Percentiles rank a stretch among this genome's conserved stretches.
Evolutionary conservation across 371 early-diverging fungal species (phyloP).

Genomic region (Mortierella sp.): DNA sequence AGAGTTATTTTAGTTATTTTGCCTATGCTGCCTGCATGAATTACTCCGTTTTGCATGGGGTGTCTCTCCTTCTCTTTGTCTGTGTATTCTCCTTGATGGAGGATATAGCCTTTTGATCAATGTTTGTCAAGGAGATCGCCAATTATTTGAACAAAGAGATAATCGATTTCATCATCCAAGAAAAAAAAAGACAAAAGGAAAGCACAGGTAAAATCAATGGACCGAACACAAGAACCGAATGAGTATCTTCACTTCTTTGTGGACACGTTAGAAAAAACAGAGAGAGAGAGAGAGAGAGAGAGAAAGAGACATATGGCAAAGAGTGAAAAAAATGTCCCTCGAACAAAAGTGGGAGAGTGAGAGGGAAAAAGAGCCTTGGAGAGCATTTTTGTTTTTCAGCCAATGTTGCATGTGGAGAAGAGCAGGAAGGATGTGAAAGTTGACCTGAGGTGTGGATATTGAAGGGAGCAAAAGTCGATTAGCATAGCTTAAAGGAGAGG

Average conservation of each 20-base stretch:
- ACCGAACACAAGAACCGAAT: no score
- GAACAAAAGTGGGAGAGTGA: not conserved
- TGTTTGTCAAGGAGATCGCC: no score
- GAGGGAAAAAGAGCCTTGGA: not conserved
- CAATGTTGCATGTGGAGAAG: not conserved
- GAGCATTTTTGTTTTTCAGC: no score
- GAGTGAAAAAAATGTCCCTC: no score
- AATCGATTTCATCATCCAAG: not conserved
- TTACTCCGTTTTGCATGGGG: not conserved
- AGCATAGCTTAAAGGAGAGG: not conserved
- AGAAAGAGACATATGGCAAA: not conserved
- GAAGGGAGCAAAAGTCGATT: not conserved
- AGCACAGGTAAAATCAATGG: no score
- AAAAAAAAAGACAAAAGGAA: not conserved
- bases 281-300: not conserved
- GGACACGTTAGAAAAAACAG: not conserved
- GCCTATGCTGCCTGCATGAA: no score
- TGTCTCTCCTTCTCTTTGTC: no score
- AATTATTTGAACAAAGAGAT: not conserved
- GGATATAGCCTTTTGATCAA: slow-evolving; percentile 91
- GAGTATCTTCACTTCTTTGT: no score
- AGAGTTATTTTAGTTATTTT: not conserved
- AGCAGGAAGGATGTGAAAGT: not conserved
- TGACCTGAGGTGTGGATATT: no score
- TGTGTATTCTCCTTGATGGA: no score